phyloP scores from a whole-genome alignment of 2,329 filamentous ascomycete genomes.

The Microsporum ferrugineum region DNA sequence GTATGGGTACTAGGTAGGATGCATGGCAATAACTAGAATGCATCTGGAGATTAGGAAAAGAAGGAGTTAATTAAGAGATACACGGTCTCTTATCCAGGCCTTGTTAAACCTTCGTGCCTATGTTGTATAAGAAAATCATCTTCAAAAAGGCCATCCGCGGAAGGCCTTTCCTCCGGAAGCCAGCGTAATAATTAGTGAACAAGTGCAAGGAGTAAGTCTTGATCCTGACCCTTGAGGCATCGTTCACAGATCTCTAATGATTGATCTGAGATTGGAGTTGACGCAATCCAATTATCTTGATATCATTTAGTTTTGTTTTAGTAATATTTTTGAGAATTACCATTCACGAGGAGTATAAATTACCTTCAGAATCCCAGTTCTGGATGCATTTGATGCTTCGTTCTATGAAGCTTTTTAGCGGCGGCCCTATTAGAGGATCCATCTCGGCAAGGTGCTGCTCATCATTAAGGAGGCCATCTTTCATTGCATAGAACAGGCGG shows the following conservation, averaged over 20 bases:
- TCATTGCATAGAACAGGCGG: neutral
- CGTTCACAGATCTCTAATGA: neutral
- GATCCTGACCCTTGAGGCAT: neutral
- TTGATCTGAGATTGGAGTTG: neutral
- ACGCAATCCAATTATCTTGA: neutral
- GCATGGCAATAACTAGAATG: too few relatives aligned
- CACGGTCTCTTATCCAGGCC: too few relatives aligned
- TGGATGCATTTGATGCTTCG: neutral
- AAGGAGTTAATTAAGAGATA: too few relatives aligned
- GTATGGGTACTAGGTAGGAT: too few relatives aligned
- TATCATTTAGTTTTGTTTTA: neutral
- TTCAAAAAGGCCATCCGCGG: neutral
- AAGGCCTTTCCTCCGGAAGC: neutral
- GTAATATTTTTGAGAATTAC: neutral
- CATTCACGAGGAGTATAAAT: neutral
- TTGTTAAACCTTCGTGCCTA: too few relatives aligned
- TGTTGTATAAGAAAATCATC: neutral
- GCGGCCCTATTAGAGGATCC: neutral
- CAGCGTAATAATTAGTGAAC: neutral
- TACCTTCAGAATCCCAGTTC: neutral
- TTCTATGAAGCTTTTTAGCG: neutral
- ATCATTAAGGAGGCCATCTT: neutral
- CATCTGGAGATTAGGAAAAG: too few relatives aligned
- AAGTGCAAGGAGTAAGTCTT: neutral
- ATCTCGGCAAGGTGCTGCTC: neutral